Evolutionary conservation across 2,329 filamentous ascomycete species (phyloP).

Genomic region (Diplocarpon rosae): DNA sequence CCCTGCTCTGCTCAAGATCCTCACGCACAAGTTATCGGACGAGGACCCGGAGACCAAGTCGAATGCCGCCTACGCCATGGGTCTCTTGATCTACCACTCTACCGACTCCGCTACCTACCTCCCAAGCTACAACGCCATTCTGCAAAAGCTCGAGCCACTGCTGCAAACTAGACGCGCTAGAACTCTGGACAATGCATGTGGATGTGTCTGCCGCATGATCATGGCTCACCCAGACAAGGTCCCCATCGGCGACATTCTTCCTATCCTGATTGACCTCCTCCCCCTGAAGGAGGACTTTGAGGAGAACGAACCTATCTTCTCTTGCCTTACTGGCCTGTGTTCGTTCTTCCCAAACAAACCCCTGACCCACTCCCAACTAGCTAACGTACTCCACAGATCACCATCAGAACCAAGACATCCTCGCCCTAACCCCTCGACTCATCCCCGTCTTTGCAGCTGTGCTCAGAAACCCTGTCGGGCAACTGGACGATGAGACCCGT

Average conservation of each 20-base stretch:
- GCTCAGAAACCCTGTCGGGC: constrained; percentile 58
- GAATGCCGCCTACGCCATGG: constrained; percentile 86
- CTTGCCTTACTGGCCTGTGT: constrained; percentile 83
- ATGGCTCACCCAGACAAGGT: constrained; percentile 74
- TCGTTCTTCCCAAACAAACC: constrained; percentile 33
- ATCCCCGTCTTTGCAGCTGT: constrained; percentile 64
- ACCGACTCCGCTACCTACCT: constrained; percentile 60
- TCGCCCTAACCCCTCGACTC: constrained; percentile 58
- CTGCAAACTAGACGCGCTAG: constrained; percentile 68
- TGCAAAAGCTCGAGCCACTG: constrained; percentile 77
- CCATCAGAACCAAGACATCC: constrained; percentile 55
- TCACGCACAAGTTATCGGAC: constrained; percentile 79
- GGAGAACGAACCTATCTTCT: constrained; percentile 89
- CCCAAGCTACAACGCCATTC: constrained; percentile 64
- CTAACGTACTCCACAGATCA: constrained; percentile 38
- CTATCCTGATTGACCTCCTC: constrained; percentile 64
- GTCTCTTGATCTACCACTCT: constrained; percentile 74
- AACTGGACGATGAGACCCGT: constrained; percentile 63
- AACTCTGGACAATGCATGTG: constrained; percentile 85
- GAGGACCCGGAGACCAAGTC: constrained; percentile 88
- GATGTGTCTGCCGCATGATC: constrained; percentile 88
- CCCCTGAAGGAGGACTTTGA: constrained; percentile 90
- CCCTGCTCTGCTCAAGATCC: constrained; percentile 59
- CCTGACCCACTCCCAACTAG: neutral
- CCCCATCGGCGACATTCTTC: constrained; percentile 71